Base-by-base conservation (phyloP, 2,329 filamentous ascomycete genomes). In the Hypomyces rosellus region DNA sequence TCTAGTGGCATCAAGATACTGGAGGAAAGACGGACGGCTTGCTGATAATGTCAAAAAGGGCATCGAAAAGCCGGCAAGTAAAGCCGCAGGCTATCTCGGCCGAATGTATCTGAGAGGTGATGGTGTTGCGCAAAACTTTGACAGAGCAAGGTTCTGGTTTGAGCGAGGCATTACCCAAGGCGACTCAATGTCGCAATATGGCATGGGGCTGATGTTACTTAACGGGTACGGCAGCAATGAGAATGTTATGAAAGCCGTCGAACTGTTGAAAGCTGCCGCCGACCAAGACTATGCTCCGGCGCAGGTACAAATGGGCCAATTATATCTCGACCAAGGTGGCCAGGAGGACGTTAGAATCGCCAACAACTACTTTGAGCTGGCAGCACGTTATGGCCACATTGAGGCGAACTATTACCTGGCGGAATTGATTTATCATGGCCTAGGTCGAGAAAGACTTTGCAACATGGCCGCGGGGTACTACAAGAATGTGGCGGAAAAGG, bases 381-480 rank as follows among this genome's bases (percentile, higher is more conserved):
- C 91, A 5, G 86, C 86, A 38, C 77, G 88, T 20, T 89, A 89
- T 63, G 85, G 85, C 13, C 87, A 90, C 62, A 86, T 96, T 54
- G 90, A 96, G 67, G 88, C 90, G 0, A 89, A 88, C 64, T 96
- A 96, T 69, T 95, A 95, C 65, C 80, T 96, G 4, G 91, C 89
- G 2, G 91, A 96, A 68, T 82, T 96, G 73, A 85, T 84, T 20
- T 81, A 91, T 58, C 81, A 88, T 55, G 90, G 88, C 0, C 79
- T 95, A 30, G 89, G 88, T 5, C 78, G 88, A 34, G 88, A 95
- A 57, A 84, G 84, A 58, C 85, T 86, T 12, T 96, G 91, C 61
- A 78, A 76, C 7, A 77, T 88, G 51, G 89, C 91, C 2, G 78
- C 89, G 39, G 80, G 80, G 12, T 95, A 93, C 65, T 96, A 96